Evolutionary conservation across 768 basidiomycete genomes (phyloP), one percentile per base, ranked within the genome.

Genomic region (Leucocoprinus birnbaumii): DNA sequence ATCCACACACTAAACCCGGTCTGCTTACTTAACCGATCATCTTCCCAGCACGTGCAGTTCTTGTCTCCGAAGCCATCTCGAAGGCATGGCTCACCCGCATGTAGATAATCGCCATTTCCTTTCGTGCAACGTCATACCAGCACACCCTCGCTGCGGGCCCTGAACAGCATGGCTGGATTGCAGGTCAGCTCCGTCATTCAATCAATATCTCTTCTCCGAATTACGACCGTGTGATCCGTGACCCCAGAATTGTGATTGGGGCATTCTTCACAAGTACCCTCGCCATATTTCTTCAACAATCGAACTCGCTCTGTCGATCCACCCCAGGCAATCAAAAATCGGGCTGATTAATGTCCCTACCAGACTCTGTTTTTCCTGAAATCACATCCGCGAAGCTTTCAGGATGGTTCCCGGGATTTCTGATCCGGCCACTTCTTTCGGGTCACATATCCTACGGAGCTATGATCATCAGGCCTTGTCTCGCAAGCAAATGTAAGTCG

Each of bases 1-100:
- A 55, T 41, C 53, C 51, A 48, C 53, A 31, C 31, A 31, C 26
- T 18, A 48, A 55, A 55, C 53, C 46, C 38, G 53, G 53, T 55
- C 53, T 55, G 53, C 53, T 55, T 37, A 55, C 37, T n/a, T 55
- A 55, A 55, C 14, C 2, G 7, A 34, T 25, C 51, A 52, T 42
- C 41, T 21, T 9, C 5, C 16, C n/a, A 16, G 11, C 45, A 46
- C 45, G 45, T 46, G 45, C 40, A 31, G 31, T 31, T 31, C 6
- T 31, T 5, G 16, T 31, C 8, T 0, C 18, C 35, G 31, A 48
- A 48, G 47, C 35, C 31, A 34, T 21, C 31, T 31, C 31, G 31
- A 31, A 31, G 31, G 31, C 31, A 11, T 31, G 31, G 31, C 31
- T 31, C 31, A 31, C 31, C n/a, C 31, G 11, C 31, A 31, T 31